phyloP scores from a whole-genome alignment of 2,329 filamentous ascomycete genomes.

The Fusarium fracticaudum region DNA sequence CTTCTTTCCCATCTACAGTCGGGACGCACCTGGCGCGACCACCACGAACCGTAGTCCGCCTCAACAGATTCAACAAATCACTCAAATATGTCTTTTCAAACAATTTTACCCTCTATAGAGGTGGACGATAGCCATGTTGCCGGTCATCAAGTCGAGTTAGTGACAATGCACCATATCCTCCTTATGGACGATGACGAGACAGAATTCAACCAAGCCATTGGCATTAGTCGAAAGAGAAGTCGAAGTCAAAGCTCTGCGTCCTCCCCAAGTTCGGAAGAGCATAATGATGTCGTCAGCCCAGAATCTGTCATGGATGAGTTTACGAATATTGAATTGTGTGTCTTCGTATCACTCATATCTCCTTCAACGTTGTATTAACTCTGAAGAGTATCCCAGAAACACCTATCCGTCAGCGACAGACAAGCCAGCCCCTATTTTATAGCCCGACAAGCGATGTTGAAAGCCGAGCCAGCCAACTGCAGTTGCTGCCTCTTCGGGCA shows the following conservation, averaged over 20 bases:
- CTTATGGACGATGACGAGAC: not conserved
- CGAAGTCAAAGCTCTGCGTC: not conserved
- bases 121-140: not conserved
- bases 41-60: not conserved
- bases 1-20: not conserved
- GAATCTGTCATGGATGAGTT: constrained; percentile 24
- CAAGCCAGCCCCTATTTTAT: not conserved
- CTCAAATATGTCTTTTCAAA: not conserved
- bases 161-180: not conserved
- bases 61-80: no score
- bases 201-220: not conserved
- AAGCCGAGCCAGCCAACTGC: not conserved
- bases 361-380: not conserved
- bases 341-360: rapidly evolving
- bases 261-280: not conserved
- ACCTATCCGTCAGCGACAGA: not conserved
- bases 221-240: not conserved
- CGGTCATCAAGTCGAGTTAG: not conserved
- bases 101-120: not conserved
- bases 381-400: constrained; percentile 33
- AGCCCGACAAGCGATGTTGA: not conserved
- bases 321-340: constrained; percentile 28
- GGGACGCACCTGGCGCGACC: not conserved
- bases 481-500: not conserved
- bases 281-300: not conserved